These are phyloP conservation scores for Ambrosiella beaveri DNA, from an alignment of 2,329 filamentous ascomycete genomes.

Conservation along the genomic window DNA sequence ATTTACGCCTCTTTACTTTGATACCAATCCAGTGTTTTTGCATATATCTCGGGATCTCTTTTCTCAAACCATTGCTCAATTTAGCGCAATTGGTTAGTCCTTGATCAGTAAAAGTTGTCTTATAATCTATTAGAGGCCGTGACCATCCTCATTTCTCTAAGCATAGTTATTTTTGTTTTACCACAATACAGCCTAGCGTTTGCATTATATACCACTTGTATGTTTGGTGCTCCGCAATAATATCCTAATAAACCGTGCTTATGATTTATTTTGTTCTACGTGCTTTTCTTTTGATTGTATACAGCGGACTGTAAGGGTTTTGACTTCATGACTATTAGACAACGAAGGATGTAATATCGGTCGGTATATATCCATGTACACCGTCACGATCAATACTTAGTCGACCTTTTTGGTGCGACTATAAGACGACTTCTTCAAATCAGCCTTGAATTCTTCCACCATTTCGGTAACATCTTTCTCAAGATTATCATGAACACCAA, in stretches of 20 bases:
- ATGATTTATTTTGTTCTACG: background rate
- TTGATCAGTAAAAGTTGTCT: background rate
- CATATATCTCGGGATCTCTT: background rate
- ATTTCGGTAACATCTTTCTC: slow-evolving; percentile 62
- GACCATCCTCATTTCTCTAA: background rate
- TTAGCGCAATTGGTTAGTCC: background rate
- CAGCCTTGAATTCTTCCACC: slow-evolving; percentile 53
- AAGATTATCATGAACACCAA: slow-evolving; percentile 66
- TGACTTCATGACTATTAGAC: too few relatives aligned
- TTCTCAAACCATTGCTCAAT: background rate
- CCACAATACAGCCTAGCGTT: background rate
- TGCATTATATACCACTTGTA: background rate
- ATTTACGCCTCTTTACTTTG: background rate
- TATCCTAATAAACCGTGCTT: background rate
- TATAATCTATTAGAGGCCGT: background rate
- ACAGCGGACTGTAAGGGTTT: too few relatives aligned
- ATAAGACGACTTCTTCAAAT: slow-evolving; percentile 37
- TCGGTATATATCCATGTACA: background rate
- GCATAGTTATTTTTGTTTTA: background rate
- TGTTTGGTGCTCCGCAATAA: background rate
- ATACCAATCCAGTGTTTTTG: background rate
- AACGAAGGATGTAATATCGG: too few relatives aligned
- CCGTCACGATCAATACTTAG: background rate
- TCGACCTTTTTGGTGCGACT: background rate
- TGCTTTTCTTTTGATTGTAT: background rate